These are phyloP conservation scores for Amesomyces nigricolor DNA, from an alignment of 2,329 filamentous ascomycete genomes.

Conservation along the genomic window DNA sequence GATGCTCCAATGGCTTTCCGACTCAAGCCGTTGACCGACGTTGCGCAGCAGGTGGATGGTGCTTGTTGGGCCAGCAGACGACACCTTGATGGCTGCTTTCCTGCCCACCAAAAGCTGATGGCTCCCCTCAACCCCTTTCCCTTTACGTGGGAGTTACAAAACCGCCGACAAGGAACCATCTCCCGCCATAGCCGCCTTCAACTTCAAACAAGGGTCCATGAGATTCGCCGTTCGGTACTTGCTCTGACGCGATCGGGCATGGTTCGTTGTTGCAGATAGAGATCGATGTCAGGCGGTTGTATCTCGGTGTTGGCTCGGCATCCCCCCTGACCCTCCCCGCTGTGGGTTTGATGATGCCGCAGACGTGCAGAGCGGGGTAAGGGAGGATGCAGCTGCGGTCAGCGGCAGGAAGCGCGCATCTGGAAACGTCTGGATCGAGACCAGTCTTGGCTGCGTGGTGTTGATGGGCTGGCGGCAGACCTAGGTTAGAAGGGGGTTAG, in stretches of 20 bases:
- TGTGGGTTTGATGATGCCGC: not conserved
- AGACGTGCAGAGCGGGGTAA: constrained; percentile 12
- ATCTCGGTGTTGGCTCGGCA: constrained; percentile 28
- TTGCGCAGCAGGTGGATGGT: not conserved
- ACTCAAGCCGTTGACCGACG: not conserved
- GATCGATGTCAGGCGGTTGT: constrained; percentile 15
- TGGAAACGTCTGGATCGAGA: not conserved
- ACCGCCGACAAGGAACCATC: constrained; percentile 2
- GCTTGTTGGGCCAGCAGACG: not conserved
- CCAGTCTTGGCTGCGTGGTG: not conserved
- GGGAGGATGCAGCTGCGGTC: not conserved
- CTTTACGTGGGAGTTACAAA: constrained; percentile 4
- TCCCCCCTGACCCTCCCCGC: constrained; percentile 3
- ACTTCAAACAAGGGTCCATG: constrained; percentile 2
- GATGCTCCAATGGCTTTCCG: not conserved
- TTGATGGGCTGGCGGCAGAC: not conserved
- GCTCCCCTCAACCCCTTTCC: constrained; percentile 6
- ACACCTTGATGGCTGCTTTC: constrained; percentile 5
- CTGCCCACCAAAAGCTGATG: not conserved
- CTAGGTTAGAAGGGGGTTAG: not conserved
- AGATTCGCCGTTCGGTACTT: constrained; percentile 12
- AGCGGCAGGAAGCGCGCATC: not conserved
- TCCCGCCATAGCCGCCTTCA: not conserved
- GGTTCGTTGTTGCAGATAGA: not conserved
- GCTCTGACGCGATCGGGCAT: not conserved